These are phyloP conservation scores for Solanum sejunctum DNA, from an alignment of 257 asterid genomes.

Conservation along the genomic window DNA sequence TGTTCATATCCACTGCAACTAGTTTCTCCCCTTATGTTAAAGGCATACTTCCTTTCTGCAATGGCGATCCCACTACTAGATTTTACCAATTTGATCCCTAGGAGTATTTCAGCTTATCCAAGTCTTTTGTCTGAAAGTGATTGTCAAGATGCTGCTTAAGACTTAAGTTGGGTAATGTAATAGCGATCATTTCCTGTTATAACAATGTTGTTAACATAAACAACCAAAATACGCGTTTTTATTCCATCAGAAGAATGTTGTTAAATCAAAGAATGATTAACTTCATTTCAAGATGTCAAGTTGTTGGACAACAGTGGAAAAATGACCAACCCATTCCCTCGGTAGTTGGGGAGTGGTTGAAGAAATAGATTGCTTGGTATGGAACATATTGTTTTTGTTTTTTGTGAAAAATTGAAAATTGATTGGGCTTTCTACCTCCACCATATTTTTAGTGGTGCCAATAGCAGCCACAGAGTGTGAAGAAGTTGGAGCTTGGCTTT, in stretches of 20 bases:
- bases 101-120: neutral
- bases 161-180: neutral
- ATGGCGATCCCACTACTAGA: neutral
- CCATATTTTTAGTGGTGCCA: too few relatives aligned
- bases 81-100: neutral
- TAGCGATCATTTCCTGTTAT: neutral
- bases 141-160: neutral
- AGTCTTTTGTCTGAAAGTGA: neutral
- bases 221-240: neutral
- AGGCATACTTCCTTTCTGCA: neutral
- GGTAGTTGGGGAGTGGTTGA: neutral
- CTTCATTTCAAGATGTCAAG: neutral
- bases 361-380: too few relatives aligned
- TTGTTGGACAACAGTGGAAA: neutral
- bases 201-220: neutral
- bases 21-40: neutral
- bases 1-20: neutral
- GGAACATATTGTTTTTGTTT: too few relatives aligned
- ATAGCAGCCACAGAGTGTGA: too few relatives aligned
- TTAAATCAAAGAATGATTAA: neutral
- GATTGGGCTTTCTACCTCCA: too few relatives aligned
- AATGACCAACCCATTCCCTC: neutral
- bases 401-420: too few relatives aligned
- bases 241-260: neutral
- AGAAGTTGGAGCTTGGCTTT: too few relatives aligned